phyloP scores from a whole-genome alignment of 2,329 filamentous ascomycete species.

The Ascochyta koolunga region DNA sequence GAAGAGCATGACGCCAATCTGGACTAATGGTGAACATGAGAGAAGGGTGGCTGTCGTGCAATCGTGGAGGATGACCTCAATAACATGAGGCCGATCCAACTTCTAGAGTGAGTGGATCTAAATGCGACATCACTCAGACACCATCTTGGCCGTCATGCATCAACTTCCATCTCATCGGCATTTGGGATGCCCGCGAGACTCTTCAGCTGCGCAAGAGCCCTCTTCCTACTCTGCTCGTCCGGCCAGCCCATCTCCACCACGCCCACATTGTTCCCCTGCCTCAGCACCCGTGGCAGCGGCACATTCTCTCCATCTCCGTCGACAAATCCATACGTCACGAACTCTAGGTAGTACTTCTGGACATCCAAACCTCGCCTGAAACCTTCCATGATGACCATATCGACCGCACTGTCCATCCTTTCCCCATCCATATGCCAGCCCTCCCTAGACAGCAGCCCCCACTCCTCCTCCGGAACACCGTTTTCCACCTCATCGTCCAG shows the following conservation, averaged over 20 bases:
- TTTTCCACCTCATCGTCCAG: constrained; percentile 32
- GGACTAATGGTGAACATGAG: not conserved
- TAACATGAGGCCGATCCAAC: not conserved
- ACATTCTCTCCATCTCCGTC: constrained; percentile 58
- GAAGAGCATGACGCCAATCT: not conserved
- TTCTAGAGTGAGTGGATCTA: not conserved
- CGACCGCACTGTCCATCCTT: constrained; percentile 52
- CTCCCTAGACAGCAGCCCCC: constrained; percentile 45
- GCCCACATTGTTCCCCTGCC: constrained; percentile 55
- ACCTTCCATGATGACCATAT: constrained; percentile 57
- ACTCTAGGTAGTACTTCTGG: constrained; percentile 60
- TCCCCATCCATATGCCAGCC: constrained; percentile 63
- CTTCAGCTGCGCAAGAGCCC: not conserved
- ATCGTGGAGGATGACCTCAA: too few relatives aligned
- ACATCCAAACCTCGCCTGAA: constrained; percentile 60
- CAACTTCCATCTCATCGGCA: not conserved
- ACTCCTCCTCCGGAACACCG: constrained; percentile 35
- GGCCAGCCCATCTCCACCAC: constrained; percentile 6
- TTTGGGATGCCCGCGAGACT: not conserved
- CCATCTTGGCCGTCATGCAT: not conserved
- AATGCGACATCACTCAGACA: not conserved
- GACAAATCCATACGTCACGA: constrained; percentile 69
- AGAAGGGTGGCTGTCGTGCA: too few relatives aligned
- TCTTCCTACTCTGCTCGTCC: not conserved
- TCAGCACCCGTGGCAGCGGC: constrained; percentile 54